Base-by-base conservation (phyloP, 345 rosid species). In the Arabis hirsuta region DNA sequence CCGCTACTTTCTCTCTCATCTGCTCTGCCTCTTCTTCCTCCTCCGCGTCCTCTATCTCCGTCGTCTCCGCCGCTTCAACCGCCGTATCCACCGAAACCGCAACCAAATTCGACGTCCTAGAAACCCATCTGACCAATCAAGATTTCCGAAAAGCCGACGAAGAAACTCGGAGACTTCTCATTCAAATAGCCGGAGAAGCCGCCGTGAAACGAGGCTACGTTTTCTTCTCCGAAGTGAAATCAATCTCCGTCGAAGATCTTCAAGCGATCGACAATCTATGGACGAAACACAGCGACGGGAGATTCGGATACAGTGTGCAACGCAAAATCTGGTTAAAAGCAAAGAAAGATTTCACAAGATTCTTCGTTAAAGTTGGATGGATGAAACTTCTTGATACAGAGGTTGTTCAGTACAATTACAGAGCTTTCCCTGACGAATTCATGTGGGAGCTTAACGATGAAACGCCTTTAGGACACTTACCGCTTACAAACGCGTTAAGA, bases 371-470 rank as follows among this genome's bases (percentile, higher is more conserved):
- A 59, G 75, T 88, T 4, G 92, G 90, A 7, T 95, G 99, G 99
- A 95, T 95, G 99, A 95, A 95, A 85, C 90, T 85, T 72, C 95
- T 95, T 5, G 91, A 88, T 52, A 88, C 96, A 2, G 99, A 95
- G 56, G 75, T 91, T 0, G 90, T 79, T 79, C 99, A 95, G 52
- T 88, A 86, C 64, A 88, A 89, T 42, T 95, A 95, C 86, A 85
- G 86, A 81, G 62, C 97, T 0, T 95, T 95, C 54, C 99, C 99
- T 3, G 65, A 69, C 7, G 99, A 95, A 69, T 95, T 95, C 57
- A 36, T 54, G 3, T 95, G 99, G 99, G 99, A 95, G 73, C 84
- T 89, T 2, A 70, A 73, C 8, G 87, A 85, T 31, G 88, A 88
- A 54, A 91, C 88, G 9, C 96, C 99, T 3, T 77, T 81, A 26